Conservation (phyloP, 441 rosid species). For the Geranium incanum region DNA sequence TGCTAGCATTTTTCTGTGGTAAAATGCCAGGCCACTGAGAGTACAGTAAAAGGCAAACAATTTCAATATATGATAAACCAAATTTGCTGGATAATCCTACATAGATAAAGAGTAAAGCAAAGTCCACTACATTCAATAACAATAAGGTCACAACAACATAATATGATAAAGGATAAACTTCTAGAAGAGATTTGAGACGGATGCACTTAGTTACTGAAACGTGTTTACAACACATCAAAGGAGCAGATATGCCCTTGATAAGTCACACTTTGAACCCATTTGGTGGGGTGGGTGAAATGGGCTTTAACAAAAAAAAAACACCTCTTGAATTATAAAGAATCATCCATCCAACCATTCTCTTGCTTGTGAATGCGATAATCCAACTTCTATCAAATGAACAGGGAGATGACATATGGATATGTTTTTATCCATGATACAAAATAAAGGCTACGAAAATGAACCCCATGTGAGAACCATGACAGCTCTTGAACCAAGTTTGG, state of each 20-base stretch:
- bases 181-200: background rate
- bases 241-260: background rate
- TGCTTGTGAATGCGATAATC: too few species aligned
- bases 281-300: background rate
- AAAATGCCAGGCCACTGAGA: constrained; percentile 60
- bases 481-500: background rate
- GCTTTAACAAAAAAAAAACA: too few species aligned
- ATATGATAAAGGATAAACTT: background rate
- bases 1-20: constrained; percentile 36
- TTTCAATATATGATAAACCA: constrained; percentile 12
- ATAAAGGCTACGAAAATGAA: too few species aligned
- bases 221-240: background rate
- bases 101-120: background rate
- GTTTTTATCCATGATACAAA: too few species aligned
- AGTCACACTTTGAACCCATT: background rate
- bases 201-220: background rate
- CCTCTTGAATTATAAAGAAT: too few species aligned
- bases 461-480: background rate
- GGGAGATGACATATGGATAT: too few species aligned
- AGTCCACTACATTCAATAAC: background rate
- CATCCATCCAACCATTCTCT: too few species aligned
- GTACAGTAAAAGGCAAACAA: constrained; percentile 18
- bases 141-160: background rate
- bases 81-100: background rate
- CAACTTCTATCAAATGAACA: too few species aligned